Percentiles rank a stretch among this genome's conserved stretches.
Evolutionary conservation across 345 rosid genomes (phyloP).

Genomic region (Acer yangbiense): DNA sequence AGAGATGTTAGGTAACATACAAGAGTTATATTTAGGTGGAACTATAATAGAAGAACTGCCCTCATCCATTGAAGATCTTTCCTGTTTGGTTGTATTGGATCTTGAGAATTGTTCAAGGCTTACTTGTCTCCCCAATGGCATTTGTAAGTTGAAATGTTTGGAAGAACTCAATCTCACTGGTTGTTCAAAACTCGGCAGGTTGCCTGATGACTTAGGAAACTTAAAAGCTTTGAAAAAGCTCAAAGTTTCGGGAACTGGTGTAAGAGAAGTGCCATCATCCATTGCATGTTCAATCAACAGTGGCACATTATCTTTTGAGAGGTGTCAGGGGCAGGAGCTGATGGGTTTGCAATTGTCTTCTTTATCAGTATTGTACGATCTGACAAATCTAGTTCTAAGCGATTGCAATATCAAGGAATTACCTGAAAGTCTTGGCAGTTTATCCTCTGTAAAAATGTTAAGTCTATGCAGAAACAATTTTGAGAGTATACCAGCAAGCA

Average conservation of each 20-base stretch:
- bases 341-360: not conserved
- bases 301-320: not conserved
- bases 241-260: too few species aligned
- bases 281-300: too few species aligned
- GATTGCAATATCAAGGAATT: not conserved
- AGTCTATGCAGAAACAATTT: slow-evolving; percentile 9
- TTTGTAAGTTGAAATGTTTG: slow-evolving; percentile 11
- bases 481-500: slow-evolving; percentile 8
- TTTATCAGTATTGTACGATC: not conserved
- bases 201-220: not conserved
- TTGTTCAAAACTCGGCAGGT: not conserved
- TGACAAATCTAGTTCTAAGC: not conserved
- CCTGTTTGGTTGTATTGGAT: not conserved
- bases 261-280: too few species aligned
- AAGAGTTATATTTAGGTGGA: not conserved
- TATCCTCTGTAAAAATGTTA: not conserved
- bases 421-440: not conserved
- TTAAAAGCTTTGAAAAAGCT: too few species aligned
- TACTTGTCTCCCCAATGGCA: not conserved
- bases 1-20: slow-evolving; percentile 1
- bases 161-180: not conserved
- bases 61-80: not conserved
- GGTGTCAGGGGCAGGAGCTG: not conserved
- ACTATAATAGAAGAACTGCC: slow-evolving; percentile 11
- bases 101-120: not conserved